Evolutionary conservation across 169 alveolate species (phyloP).

Genomic region (Babesia bovis): DNA sequence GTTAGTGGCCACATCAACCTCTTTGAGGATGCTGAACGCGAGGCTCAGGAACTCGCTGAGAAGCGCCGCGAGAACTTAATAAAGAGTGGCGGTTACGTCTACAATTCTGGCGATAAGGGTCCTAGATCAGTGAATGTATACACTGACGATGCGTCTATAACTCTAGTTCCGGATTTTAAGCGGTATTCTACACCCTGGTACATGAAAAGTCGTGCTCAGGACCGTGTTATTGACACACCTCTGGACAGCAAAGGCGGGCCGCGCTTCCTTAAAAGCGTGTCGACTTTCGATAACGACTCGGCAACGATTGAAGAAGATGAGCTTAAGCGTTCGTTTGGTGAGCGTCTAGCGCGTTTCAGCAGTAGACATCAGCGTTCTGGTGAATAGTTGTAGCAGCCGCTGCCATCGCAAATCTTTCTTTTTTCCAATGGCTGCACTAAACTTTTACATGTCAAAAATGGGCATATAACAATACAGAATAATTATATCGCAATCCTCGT

Average conservation of each 20-base stretch:
- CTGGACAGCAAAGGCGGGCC: constrained; percentile 17
- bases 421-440: too few relatives aligned
- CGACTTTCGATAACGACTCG: not conserved
- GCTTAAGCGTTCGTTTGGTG: not conserved
- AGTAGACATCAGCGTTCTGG: constrained; percentile 13
- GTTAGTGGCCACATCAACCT: constrained; percentile 52
- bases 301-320: constrained; percentile 24
- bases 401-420: not conserved
- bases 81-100: constrained; percentile 52
- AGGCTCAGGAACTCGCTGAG: constrained; percentile 31
- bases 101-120: constrained; percentile 47
- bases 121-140: constrained; percentile 42
- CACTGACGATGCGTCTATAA: constrained; percentile 50
- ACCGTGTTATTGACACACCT: not conserved
- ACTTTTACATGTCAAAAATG: too few relatives aligned
- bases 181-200: constrained; percentile 59
- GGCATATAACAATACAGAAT: too few relatives aligned
- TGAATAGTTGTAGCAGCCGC: constrained; percentile 11
- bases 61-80: constrained; percentile 58
- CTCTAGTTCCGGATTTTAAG: constrained; percentile 61
- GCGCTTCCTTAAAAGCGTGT: constrained; percentile 24
- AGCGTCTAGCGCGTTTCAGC: constrained; percentile 9
- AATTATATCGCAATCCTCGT: too few relatives aligned
- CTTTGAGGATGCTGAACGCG: constrained; percentile 62
- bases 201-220: constrained; percentile 15